Evolutionary conservation across 2,329 filamentous ascomycete species (phyloP).

Genomic region (Cryphonectria radicalis): DNA sequence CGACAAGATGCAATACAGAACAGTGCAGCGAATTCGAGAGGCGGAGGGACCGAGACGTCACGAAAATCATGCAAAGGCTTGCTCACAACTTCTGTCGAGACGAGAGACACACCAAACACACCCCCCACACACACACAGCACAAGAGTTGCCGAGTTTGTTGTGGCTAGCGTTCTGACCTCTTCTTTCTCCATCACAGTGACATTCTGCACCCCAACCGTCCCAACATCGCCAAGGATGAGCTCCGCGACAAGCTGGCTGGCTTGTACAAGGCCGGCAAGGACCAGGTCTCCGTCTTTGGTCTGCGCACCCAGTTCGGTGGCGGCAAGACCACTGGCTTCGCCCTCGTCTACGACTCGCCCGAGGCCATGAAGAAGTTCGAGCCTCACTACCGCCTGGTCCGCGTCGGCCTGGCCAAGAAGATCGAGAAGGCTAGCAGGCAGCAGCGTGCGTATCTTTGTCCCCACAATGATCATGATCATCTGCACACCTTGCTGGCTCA

Average conservation of each 20-base stretch:
- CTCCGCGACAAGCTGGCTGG: slow-evolving; percentile 92
- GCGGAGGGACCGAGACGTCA: background rate
- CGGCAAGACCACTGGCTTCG: slow-evolving; percentile 99
- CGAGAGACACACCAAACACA: slow-evolving; percentile 1
- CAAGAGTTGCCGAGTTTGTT: background rate
- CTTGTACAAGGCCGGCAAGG: slow-evolving; percentile 98
- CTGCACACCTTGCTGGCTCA: background rate
- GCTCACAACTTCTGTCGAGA: background rate
- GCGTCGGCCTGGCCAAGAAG: slow-evolving; percentile 91
- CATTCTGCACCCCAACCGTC: slow-evolving; percentile 97
- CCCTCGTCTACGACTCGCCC: slow-evolving; percentile 95
- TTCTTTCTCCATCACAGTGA: slow-evolving; percentile 64
- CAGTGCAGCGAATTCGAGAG: background rate
- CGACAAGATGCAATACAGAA: background rate
- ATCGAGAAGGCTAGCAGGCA: slow-evolving; percentile 97
- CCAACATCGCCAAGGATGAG: slow-evolving; percentile 99
- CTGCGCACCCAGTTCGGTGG: slow-evolving; percentile 99
- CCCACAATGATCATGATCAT: background rate
- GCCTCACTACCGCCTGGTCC: slow-evolving; percentile 95
- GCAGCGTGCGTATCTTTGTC: slow-evolving; percentile 78
- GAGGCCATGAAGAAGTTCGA: slow-evolving; percentile 99
- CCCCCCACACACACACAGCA: background rate
- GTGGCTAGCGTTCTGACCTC: slow-evolving; percentile 5
- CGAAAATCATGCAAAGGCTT: too few relatives aligned
- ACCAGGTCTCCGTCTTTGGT: slow-evolving; percentile 97